A percentile compares a stretch with the other conserved stretches of the same genome.
phyloP scores from a whole-genome alignment of 2,329 filamentous ascomycete species.

The Dactylellina parvicollis region DNA sequence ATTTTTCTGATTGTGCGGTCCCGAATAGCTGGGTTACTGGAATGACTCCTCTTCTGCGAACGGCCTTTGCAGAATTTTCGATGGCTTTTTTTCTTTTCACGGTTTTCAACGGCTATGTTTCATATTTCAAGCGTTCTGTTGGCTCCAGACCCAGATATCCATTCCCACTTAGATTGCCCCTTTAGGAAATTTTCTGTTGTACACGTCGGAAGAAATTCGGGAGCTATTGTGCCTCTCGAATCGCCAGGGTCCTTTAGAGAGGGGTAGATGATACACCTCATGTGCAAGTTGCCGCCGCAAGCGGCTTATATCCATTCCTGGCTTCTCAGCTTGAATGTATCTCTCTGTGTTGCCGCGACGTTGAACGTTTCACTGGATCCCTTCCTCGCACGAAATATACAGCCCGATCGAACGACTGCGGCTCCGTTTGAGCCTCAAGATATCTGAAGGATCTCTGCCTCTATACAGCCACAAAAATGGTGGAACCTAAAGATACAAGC shows the following conservation, averaged over 20 bases:
- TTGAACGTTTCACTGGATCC: constrained; percentile 27
- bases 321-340: not conserved
- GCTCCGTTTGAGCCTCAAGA: constrained; percentile 4
- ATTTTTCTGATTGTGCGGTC: constrained; percentile 1
- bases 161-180: constrained; percentile 29
- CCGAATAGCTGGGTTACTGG: constrained; percentile 9
- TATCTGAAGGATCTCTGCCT: constrained; percentile 12
- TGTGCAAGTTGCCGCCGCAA: constrained; percentile 34
- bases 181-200: constrained; percentile 31
- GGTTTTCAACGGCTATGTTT: constrained; percentile 36
- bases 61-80: constrained; percentile 14
- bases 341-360: constrained; percentile 28
- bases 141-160: constrained; percentile 10
- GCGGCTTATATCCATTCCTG: constrained; percentile 16
- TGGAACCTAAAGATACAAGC: not conserved
- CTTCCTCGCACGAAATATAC: not conserved
- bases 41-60: constrained; percentile 42
- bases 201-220: constrained; percentile 30
- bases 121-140: constrained; percentile 1
- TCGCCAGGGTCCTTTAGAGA: constrained; percentile 7
- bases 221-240: not conserved
- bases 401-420: not conserved
- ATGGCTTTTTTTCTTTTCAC: constrained; percentile 16
- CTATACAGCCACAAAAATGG: not conserved
- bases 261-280: constrained; percentile 23